phyloP scores from a whole-genome alignment of 2,329 filamentous ascomycete species.

The Neofusicoccum parvum region DNA sequence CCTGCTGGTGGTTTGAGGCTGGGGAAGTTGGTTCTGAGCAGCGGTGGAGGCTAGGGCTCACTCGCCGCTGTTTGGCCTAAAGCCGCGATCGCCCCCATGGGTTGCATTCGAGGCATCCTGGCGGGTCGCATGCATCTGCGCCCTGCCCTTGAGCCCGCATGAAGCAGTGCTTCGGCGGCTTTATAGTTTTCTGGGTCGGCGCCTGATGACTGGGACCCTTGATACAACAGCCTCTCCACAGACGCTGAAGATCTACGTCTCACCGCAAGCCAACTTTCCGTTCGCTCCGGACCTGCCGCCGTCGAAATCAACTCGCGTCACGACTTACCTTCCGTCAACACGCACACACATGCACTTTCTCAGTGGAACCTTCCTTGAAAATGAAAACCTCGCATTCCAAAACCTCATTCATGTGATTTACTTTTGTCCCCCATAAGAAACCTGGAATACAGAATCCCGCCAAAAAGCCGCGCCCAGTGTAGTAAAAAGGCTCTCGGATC shows the following conservation, averaged over 20 bases:
- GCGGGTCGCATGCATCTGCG: not conserved
- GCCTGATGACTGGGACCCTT: too few relatives aligned
- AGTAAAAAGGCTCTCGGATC: conserved; percentile 18
- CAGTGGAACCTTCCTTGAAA: not conserved
- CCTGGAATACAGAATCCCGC: conserved; percentile 12
- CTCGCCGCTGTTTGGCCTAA: not conserved
- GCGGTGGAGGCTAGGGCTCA: conserved; percentile 12
- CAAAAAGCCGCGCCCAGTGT: conserved; percentile 19
- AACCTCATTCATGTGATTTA: not conserved
- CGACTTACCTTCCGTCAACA: too few relatives aligned
- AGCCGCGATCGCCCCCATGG: conserved; percentile 1
- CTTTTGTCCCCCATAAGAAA: conserved; percentile 14
- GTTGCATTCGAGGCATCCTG: not conserved
- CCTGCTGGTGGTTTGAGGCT: not conserved
- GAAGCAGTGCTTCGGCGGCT: not conserved
- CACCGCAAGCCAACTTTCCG: too few relatives aligned
- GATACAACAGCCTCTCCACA: too few relatives aligned
- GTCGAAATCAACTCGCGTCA: too few relatives aligned
- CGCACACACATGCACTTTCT: too few relatives aligned
- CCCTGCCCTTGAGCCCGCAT: not conserved
- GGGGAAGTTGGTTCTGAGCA: not conserved
- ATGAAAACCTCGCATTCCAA: conserved; percentile 3
- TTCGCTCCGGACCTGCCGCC: not conserved
- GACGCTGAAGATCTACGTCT: too few relatives aligned
- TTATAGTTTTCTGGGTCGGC: not conserved